These are phyloP conservation scores for Lanzia echinophila DNA, from an alignment of 2,329 filamentous ascomycete genomes.

Conservation along the genomic window DNA sequence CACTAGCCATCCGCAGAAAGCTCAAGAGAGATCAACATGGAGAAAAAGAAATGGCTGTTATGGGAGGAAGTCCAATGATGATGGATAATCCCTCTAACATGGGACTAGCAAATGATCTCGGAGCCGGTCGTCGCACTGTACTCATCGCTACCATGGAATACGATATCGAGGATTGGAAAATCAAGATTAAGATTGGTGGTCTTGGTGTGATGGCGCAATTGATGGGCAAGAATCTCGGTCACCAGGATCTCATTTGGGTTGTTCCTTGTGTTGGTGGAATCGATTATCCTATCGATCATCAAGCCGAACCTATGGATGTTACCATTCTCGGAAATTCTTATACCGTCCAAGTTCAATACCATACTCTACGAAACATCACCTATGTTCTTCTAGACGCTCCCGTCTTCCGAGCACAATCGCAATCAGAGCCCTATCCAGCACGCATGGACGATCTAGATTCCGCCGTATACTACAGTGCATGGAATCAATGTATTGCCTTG, in stretches of 20 bases:
- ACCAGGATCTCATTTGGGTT: slow-evolving; percentile 62
- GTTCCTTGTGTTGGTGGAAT: slow-evolving; percentile 56
- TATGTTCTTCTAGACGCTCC: slow-evolving; percentile 55
- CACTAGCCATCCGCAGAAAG: slow-evolving; percentile 31
- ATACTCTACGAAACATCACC: slow-evolving; percentile 57
- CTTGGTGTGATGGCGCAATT: slow-evolving; percentile 64
- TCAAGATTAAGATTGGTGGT: slow-evolving; percentile 67
- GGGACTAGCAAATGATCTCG: slow-evolving; percentile 3
- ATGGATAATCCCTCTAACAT: slow-evolving; percentile 5
- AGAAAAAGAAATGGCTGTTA: slow-evolving; percentile 15
- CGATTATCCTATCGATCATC: slow-evolving; percentile 54
- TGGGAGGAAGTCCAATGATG: slow-evolving; percentile 7
- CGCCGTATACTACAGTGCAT: slow-evolving; percentile 62
- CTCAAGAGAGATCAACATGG: slow-evolving; percentile 26
- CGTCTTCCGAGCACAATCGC: slow-evolving; percentile 58
- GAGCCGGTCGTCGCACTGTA: slow-evolving; percentile 40
- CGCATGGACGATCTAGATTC: slow-evolving; percentile 64
- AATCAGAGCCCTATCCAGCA: slow-evolving; percentile 56
- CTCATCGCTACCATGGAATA: slow-evolving; percentile 68
- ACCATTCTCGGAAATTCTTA: slow-evolving; percentile 55
- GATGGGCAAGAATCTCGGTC: slow-evolving; percentile 54
- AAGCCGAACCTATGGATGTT: slow-evolving; percentile 54
- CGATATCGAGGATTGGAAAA: slow-evolving; percentile 62
- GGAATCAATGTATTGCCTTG: slow-evolving; percentile 64
- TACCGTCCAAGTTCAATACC: slow-evolving; percentile 57